A percentile compares a stretch with the other conserved stretches of the same genome.
These are phyloP conservation scores for Populus hybrid DNA, from an alignment of 441 rosid genomes.

Conservation along the genomic window DNA sequence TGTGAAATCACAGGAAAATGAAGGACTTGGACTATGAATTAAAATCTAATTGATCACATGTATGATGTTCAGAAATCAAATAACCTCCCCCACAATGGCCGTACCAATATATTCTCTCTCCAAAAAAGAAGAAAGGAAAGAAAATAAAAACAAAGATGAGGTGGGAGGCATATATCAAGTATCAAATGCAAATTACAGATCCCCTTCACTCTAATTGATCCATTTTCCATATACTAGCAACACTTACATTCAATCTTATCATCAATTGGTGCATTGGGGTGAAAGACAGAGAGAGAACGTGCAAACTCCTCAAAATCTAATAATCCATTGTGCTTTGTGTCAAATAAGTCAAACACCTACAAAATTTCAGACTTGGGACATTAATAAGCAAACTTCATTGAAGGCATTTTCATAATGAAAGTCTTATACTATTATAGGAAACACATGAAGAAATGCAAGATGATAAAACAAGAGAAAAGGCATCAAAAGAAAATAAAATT, in stretches of 20 bases:
- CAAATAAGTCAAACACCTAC: conserved; percentile 85
- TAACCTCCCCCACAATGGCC: not conserved
- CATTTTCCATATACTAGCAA: not conserved
- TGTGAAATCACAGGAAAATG: not conserved
- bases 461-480: not conserved
- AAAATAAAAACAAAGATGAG: not conserved
- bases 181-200: not conserved
- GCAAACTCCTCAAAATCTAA: conserved; percentile 92
- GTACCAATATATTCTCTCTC: not conserved
- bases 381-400: not conserved
- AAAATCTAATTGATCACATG: not conserved
- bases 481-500: not conserved
- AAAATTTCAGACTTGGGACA: conserved; percentile 5
- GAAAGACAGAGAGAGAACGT: conserved; percentile 84
- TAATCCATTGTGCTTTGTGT: conserved; percentile 85
- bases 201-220: not conserved
- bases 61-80: not conserved
- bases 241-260: conserved; percentile 58
- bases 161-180: not conserved
- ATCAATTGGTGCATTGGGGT: conserved; percentile 80
- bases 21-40: not conserved
- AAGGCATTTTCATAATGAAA: not conserved
- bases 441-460: not conserved
- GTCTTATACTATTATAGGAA: not conserved
- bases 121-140: not conserved